These are phyloP conservation scores for Thelephora aurantiotincta DNA, from an alignment of 768 basidiomycete genomes.

Conservation along the genomic window DNA sequence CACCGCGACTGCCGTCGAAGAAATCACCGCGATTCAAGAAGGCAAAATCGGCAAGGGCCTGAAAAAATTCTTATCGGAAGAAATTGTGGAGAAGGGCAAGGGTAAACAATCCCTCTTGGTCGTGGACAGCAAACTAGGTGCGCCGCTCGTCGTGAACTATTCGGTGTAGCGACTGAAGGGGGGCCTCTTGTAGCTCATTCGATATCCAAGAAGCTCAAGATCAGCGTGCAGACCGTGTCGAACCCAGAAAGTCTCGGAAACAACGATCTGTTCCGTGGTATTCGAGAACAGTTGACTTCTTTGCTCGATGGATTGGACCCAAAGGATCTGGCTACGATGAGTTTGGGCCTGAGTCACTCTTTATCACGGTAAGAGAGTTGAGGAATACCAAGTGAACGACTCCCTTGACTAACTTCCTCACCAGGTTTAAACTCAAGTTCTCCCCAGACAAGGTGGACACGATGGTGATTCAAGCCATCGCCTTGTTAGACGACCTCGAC, in stretches of 20 bases:
- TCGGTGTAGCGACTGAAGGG: slow-evolving; percentile 2
- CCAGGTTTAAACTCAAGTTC: slow-evolving; percentile 96
- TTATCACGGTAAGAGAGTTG: slow-evolving; percentile 59
- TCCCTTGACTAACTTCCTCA: neutral
- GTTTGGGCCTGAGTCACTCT: slow-evolving; percentile 92
- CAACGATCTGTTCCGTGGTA: slow-evolving; percentile 86
- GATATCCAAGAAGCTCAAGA: slow-evolving; percentile 88
- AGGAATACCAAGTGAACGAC: neutral
- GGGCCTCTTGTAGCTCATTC: slow-evolving; percentile 47
- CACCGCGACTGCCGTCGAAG: slow-evolving; percentile 93
- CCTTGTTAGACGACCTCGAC: slow-evolving; percentile 93
- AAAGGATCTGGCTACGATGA: slow-evolving; percentile 94
- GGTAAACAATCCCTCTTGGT: slow-evolving; percentile 76
- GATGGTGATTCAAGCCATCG: slow-evolving; percentile 98
- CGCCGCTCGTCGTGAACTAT: slow-evolving; percentile 13
- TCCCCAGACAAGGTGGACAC: slow-evolving; percentile 99
- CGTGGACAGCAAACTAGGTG: slow-evolving; percentile 83
- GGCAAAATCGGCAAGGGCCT: slow-evolving; percentile 89
- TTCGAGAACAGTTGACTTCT: slow-evolving; percentile 74
- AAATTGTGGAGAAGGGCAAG: slow-evolving; percentile 82
- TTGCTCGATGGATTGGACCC: slow-evolving; percentile 86
- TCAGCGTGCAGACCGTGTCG: slow-evolving; percentile 51
- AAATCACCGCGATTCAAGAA: slow-evolving; percentile 82
- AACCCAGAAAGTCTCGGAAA: slow-evolving; percentile 32
- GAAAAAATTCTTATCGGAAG: slow-evolving; percentile 84